A percentile compares a stretch with the other conserved stretches of the same genome.
These are phyloP conservation scores for Picocystis salinarum DNA, from an alignment of 139 green algal genomes.

Conservation along the genomic window DNA sequence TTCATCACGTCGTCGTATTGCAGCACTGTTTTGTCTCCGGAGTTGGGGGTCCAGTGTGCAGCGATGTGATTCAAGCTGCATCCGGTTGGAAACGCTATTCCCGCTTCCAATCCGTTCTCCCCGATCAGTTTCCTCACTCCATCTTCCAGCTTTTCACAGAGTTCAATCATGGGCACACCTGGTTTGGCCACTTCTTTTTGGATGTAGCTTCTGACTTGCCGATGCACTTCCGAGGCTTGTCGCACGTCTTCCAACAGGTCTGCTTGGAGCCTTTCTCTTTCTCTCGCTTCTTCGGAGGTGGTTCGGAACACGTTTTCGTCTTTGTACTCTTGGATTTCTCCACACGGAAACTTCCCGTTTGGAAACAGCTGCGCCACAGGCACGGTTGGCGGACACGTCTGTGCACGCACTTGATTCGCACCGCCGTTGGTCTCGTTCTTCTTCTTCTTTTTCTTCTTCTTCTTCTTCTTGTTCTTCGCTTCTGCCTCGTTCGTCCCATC, in stretches of 20 bases:
- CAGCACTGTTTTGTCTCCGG: constrained; percentile 92
- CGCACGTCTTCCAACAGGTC: constrained; percentile 85
- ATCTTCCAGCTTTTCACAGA: constrained; percentile 89
- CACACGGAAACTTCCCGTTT: constrained; percentile 50
- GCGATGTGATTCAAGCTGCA: constrained; percentile 92
- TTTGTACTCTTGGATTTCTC: constrained; percentile 63
- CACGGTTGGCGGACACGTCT: constrained; percentile 76
- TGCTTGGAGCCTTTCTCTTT: constrained; percentile 18
- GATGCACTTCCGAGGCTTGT: constrained; percentile 86
- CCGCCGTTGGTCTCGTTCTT: constrained; percentile 2
- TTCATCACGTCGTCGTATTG: constrained; percentile 98
- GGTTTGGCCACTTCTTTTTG: constrained; percentile 60
- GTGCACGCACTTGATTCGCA: constrained; percentile 5
- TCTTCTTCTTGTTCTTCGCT: constrained; percentile 10
- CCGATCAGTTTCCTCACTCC: constrained; percentile 69
- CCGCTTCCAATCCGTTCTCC: constrained; percentile 68
- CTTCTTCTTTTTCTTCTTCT: constrained; percentile 21
- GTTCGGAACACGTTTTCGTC: constrained; percentile 20
- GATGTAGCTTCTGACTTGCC: constrained; percentile 80
- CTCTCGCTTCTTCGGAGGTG: no score
- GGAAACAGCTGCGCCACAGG: constrained; percentile 72
- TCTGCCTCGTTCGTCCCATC: neutral
- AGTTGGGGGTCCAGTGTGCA: constrained; percentile 95
- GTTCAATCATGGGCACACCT: constrained; percentile 66
- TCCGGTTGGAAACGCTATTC: constrained; percentile 77